Conservation (phyloP, 2,329 filamentous ascomycete genomes). For the Fusarium sp. region DNA sequence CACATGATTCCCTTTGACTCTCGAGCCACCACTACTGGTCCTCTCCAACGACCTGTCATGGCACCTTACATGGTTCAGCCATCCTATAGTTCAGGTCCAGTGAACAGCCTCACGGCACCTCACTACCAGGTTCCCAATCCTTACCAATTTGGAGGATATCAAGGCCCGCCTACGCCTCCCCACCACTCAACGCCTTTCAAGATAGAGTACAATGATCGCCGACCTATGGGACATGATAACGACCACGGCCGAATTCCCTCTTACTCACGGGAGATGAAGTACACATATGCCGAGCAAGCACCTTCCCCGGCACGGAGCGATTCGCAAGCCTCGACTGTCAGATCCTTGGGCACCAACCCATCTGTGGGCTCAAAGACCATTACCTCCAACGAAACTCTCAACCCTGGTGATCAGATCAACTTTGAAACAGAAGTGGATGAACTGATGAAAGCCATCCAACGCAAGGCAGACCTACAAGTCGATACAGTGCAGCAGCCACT, state of each 20-base stretch:
- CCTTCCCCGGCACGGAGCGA: constrained; percentile 48
- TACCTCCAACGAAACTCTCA: constrained; percentile 56
- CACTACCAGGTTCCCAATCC: constrained; percentile 55
- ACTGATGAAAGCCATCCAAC: constrained; percentile 88
- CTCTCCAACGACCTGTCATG: constrained; percentile 55
- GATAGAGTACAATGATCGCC: constrained; percentile 47
- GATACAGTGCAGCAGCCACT: constrained; percentile 41
- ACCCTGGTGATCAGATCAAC: constrained; percentile 61
- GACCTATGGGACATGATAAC: constrained; percentile 33
- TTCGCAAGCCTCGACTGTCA: constrained; percentile 43
- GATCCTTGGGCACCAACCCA: constrained; percentile 42
- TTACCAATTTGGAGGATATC: constrained; percentile 57
- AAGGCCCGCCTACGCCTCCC: constrained; percentile 48
- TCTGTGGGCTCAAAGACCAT: constrained; percentile 52
- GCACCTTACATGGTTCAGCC: constrained; percentile 57
- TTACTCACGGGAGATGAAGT: constrained; percentile 42
- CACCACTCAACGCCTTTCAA: constrained; percentile 48
- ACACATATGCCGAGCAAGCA: constrained; percentile 47
- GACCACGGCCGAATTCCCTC: constrained; percentile 38
- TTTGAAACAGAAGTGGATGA: constrained; percentile 88
- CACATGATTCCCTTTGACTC: constrained; percentile 61
- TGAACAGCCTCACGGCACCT: constrained; percentile 53
- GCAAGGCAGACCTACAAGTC: constrained; percentile 59
- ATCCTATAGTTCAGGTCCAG: constrained; percentile 55
- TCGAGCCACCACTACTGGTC: constrained; percentile 49